Base-by-base conservation (phyloP, 192 early-diverging fungal species). In the Neocallimastix lanati region DNA sequence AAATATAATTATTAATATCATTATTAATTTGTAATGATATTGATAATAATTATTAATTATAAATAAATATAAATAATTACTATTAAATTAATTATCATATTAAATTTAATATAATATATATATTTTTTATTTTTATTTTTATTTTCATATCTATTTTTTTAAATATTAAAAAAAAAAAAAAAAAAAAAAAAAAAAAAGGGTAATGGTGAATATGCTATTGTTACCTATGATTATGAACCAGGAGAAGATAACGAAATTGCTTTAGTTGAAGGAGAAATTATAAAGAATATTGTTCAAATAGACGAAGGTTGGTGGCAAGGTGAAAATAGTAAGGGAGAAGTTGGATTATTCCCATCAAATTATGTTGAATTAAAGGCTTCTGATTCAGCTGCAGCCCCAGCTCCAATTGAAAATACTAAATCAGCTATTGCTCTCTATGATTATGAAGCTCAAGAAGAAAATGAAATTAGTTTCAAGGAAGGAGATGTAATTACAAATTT, bases 371-470 rank as follows among this genome's bases (percentile, higher is more conserved):
- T 79, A 29, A 40, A 58, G 28, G 16, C 78, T 21, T 18, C 33
- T n/a, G 21, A 28, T n/a, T 11, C 29, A 40, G 37, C 7, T 4
- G 14, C 37, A 58, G n/a, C 40, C 67, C 76, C 29, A 36, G 28
- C 78, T 58, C 40, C 15, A 36, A 18, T 12, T 79, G 21, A 25
- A 29, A 18, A 7, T 67, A 15, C 16, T 50, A 50, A 67, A n/a
- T 67, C 50, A 7, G 50, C 50, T 11, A 67, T 67, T n/a, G 50
- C 28, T 76, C 79, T 80, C 27, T 98, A 94, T 82, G 94, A 96
- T 78, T 98, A 96, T 82, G 88, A 89, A 16, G 94, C 95, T 7
- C 88, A 86, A 5, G 96, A 96, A 80, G 91, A 90, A 12, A 95
- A 95, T 83, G 96, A 98, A 83, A 85, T 98, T 28, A 86, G 90